Evolutionary conservation across 441 rosid species (phyloP).

Genomic region (Syzygium syzygioides): DNA sequence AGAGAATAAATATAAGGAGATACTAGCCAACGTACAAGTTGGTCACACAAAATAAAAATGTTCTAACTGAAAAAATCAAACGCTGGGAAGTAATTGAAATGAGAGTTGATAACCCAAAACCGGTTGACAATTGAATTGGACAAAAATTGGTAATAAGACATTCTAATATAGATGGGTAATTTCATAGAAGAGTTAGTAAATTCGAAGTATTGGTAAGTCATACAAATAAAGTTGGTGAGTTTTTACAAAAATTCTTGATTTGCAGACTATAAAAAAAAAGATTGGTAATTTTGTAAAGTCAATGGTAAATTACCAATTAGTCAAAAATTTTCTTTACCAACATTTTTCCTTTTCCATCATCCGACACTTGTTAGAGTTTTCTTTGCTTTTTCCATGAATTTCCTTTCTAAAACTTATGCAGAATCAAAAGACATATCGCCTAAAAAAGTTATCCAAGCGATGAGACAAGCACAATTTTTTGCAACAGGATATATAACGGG

Average conservation of each 20-base stretch:
- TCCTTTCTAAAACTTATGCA: neutral
- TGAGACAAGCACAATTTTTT: neutral
- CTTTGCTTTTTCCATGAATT: neutral
- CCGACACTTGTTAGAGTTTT: neutral
- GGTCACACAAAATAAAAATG: too few species aligned
- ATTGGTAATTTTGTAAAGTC: neutral
- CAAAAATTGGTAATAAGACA: neutral
- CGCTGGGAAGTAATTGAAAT: neutral
- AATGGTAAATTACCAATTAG: neutral
- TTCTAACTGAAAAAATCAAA: too few species aligned
- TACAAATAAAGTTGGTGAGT: neutral
- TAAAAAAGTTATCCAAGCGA: too few species aligned
- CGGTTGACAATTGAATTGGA: neutral
- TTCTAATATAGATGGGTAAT: neutral
- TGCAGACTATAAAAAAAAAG: neutral
- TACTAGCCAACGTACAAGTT: neutral
- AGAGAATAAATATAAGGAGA: neutral
- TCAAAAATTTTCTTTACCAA: neutral
- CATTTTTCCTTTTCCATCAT: neutral
- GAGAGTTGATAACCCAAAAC: neutral
- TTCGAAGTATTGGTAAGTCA: neutral
- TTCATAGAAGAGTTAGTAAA: neutral
- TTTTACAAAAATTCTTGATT: neutral
- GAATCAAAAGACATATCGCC: too few species aligned
- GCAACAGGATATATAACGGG: neutral